phyloP scores from a whole-genome alignment of 345 rosid species.

The Gossypium bickii region DNA sequence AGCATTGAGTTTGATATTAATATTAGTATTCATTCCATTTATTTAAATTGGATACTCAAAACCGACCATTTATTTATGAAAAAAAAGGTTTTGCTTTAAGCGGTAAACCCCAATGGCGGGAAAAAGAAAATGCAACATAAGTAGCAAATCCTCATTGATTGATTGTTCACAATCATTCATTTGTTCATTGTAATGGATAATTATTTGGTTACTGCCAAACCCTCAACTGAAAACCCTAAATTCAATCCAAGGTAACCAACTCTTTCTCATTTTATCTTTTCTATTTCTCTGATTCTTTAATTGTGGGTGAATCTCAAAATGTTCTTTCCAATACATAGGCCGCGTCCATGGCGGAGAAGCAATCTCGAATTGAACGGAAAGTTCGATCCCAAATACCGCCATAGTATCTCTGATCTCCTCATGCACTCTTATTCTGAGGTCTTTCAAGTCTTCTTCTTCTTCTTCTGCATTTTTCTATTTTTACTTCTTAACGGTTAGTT shows the following conservation, averaged over 20 bases:
- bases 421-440: constrained; percentile 76
- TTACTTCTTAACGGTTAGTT: not conserved
- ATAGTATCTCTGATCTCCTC: constrained; percentile 40
- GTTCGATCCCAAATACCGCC: constrained; percentile 46
- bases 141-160: not conserved
- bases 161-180: not conserved
- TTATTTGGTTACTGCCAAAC: constrained; percentile 32
- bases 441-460: not conserved
- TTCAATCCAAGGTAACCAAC: constrained; percentile 30
- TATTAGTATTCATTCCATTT: too few relatives aligned
- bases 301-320: not conserved
- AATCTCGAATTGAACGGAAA: constrained; percentile 58
- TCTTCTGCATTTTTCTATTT: not conserved
- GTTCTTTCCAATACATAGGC: not conserved
- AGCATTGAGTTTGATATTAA: too few relatives aligned
- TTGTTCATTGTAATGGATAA: constrained; percentile 35
- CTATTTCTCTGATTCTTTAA: not conserved
- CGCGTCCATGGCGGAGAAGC: constrained; percentile 58
- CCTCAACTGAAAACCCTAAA: constrained; percentile 32
- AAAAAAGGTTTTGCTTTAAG: not conserved
- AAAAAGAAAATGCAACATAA: not conserved
- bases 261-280: not conserved
- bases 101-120: constrained; percentile 9
- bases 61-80: too few relatives aligned
- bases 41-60: too few relatives aligned